These are phyloP conservation scores for Xylaria scruposa DNA, from an alignment of 495 filamentous ascomycete species.

Conservation along the genomic window DNA sequence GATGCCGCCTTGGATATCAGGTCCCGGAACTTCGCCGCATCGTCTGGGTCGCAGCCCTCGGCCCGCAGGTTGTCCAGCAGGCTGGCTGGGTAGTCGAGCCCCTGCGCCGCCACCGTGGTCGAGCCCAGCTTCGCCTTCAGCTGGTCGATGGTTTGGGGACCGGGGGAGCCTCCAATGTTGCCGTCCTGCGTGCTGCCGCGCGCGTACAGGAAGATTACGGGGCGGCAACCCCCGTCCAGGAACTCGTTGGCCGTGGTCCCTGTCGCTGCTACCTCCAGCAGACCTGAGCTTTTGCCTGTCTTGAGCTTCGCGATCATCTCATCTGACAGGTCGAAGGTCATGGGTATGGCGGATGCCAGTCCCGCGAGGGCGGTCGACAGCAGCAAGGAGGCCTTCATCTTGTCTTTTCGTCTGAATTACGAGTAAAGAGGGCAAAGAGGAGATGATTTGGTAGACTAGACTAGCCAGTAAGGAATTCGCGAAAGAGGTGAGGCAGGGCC, in stretches of 20 bases:
- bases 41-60: slow-evolving; percentile 43
- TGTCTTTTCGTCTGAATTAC: slow-evolving; percentile 14
- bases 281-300: slow-evolving; percentile 10
- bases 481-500: neutral
- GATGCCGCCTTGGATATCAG: slow-evolving; percentile 42
- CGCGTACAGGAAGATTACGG: slow-evolving; percentile 59
- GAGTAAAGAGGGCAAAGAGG: neutral
- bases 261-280: slow-evolving; percentile 15
- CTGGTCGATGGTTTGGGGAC: slow-evolving; percentile 38
- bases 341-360: slow-evolving; percentile 33
- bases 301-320: slow-evolving; percentile 29
- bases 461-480: neutral
- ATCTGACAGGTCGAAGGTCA: slow-evolving; percentile 38
- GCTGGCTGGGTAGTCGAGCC: slow-evolving; percentile 47
- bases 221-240: slow-evolving; percentile 49
- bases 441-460: neutral
- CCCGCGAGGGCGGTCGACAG: slow-evolving; percentile 33
- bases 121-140: slow-evolving; percentile 39
- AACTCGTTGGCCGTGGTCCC: slow-evolving; percentile 52
- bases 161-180: slow-evolving; percentile 49
- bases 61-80: slow-evolving; percentile 45
- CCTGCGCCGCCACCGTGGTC: slow-evolving; percentile 44
- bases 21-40: slow-evolving; percentile 44
- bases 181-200: slow-evolving; percentile 58
- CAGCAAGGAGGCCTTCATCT: slow-evolving; percentile 36